Evolutionary conservation across 2,329 filamentous ascomycete genomes (phyloP), one percentile per base, ranked within the genome.

Genomic region (Onygenales sp.): DNA sequence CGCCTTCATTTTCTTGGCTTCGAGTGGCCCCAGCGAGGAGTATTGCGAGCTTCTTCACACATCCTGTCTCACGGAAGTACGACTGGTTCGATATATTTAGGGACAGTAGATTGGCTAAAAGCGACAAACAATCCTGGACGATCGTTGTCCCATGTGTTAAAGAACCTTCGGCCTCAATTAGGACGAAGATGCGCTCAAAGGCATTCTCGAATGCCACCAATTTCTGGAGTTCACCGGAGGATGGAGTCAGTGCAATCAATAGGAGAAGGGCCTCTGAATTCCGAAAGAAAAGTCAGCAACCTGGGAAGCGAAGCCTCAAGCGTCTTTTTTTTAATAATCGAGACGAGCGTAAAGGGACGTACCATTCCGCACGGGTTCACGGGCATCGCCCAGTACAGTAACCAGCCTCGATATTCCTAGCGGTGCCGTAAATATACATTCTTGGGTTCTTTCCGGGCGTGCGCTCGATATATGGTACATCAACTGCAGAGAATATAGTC

Each of bases 201-300:
- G 91, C 88, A 75, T 89, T 92, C 63, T 96, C 90, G 60, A 96
- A 97, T 0, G 90, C 93, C 27, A 97, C 91, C 2, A 97, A 79
- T 68, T 97, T 97, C 66, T 97, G 91, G 51, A 98, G 81, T 62
- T 97, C 91, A 42, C 85, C 74, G 7, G 92, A 95, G 0, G 84
- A 85, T 33, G 89, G 88, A 0, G 93, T 96, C 33, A 98, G 77
- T 54, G 90, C 87, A 34, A 88, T 95, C 48, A 98, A 80, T 11
- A 98, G 78, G n/a, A 86, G 78, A 32, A 98, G 79, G 4, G 84
- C 89, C 71, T 94, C 88, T 79, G 55, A 48, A 21, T 11, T 39
- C 27, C 42, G 31, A 54, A 42, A 2, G 5, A 43, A 13, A 17
- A 27, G 21, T 27, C 21, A 27, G 21, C 21, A 27, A 27, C 21